Evolutionary conservation across 257 asterid genomes (phyloP), one percentile per base, ranked within the genome.

Genomic region (Phtheirospermum japonicum): DNA sequence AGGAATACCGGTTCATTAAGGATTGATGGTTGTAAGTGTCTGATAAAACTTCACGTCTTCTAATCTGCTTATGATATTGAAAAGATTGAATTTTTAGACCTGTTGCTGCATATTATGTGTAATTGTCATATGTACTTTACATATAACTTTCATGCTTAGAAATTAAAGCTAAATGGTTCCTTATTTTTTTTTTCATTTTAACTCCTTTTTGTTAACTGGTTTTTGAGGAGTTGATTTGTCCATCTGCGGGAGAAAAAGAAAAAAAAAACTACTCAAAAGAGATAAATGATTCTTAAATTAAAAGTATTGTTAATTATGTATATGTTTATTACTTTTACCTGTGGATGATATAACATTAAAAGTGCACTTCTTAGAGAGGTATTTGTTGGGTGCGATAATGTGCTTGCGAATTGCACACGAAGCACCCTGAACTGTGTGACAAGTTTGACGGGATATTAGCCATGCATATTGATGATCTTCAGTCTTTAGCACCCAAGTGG

Each of bases 371-470:
- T 68, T 58, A 65, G 39, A n/a, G 81, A 92, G 99, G 79, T 92
- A 92, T 69, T 82, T 87, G 81, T 89, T 70, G 96, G 99, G 33
- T 92, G 97, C 58, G 97, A 92, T 71, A 85, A 87, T 75, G 36
- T 77, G 43, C 91, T 92, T 55, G 94, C 99, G 71, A 80, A 87
- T 70, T 92, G 78, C 97, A 92, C 73, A 83, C 97, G 16, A 80
- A 83, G 78, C 91, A 87, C 68, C 97, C 99, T 4, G 94, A 83
- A 71, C 73, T 89, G 20, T 92, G 97, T 69, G 97, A 92, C 77
- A 89, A 92, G 96, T 89, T 70, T n/a, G 97, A 95, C 20, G 99
- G 99, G 68, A 95, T 92, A 63, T 73, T 92, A 75, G 99, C 85
- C 63, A 86, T 92, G 92, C 99, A 92, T 69, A 89, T 92, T 19